Evolutionary conservation across 345 rosid species (phyloP), one percentile per base, ranked within the genome.

Genomic region (Gossypium mustelinum): DNA sequence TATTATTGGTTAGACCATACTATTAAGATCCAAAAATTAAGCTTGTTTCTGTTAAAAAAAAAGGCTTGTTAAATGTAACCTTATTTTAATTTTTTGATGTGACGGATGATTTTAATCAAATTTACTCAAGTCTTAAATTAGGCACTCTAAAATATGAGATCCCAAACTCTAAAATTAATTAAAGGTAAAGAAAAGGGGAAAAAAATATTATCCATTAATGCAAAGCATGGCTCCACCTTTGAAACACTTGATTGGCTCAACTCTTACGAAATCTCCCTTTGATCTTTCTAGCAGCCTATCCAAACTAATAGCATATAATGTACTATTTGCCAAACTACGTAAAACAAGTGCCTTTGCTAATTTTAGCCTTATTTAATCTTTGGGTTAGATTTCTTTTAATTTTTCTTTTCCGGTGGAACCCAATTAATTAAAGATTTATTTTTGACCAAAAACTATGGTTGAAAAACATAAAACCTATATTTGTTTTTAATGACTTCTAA

Each of bases 161-260:
- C 10, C 17, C 17, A 59, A 11, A 25, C 16, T 24, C 7, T 18
- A 56, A 9, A 20, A 56, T 56, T 56, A 56, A 56, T 56, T 56
- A 10, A 22, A 59, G 39, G 13, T 44, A 66, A 66, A 66, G 52
- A 44, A 65, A 65, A 20, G 11, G 13, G 0, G 24, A 1, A 22
- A 2, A 13, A 24, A 1, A 7, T 48, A 2, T 7, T 61, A 68
- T 68, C 57, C 57, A 48, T 48, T 48, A 48, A 48, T 48, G 22
- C 57, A 13, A 48, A 48, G 14, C 72, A 24, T 13, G 57, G 71
- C 18, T 47, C 20, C 57, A 24, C 13, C 3, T 48, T 68, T 24
- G 43, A 13, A 68, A 47, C 57, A 47, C 39, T 56, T 77, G 71
- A 75, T 65, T 71, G 69, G 73, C 62, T 18, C 43, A 67, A 64